A percentile compares a stretch with the other conserved stretches of the same genome.
Evolutionary conservation across 1,284 basidiomycete species (phyloP).

Genomic region (Coriolopsis trogii): DNA sequence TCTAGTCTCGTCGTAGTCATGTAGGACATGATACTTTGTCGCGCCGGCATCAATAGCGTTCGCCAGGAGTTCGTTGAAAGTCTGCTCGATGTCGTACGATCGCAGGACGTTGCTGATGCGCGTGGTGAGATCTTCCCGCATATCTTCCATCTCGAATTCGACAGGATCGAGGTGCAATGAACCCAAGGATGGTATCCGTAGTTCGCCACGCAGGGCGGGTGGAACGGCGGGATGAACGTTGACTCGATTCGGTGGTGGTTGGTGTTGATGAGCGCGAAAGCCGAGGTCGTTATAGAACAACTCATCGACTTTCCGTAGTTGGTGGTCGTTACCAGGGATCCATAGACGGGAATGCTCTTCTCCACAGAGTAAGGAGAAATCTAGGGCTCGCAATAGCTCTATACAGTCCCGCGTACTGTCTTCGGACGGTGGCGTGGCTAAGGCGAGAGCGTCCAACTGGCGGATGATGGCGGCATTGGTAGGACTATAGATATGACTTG

Average conservation of each 20-base stretch:
- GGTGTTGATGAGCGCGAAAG: not conserved
- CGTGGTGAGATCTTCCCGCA: constrained; percentile 33
- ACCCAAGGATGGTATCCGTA: constrained; percentile 15
- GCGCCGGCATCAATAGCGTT: constrained; percentile 54
- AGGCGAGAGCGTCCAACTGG: not conserved
- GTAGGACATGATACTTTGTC: constrained; percentile 38
- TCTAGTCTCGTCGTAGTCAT: constrained; percentile 34
- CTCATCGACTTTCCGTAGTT: constrained; percentile 2
- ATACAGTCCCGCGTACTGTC: not conserved
- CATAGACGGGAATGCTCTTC: constrained; percentile 1
- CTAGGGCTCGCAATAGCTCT: constrained; percentile 9
- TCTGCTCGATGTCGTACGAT: constrained; percentile 43
- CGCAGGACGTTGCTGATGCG: constrained; percentile 35
- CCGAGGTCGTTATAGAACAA: constrained; percentile 24
- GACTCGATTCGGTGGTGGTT: constrained; percentile 3
- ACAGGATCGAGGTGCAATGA: constrained; percentile 14
- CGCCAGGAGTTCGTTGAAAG: constrained; percentile 50
- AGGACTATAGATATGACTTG: not conserved
- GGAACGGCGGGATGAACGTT: constrained; percentile 7
- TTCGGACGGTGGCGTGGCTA: not conserved
- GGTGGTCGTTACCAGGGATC: constrained; percentile 11
- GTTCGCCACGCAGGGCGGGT: not conserved
- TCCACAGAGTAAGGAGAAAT: constrained; percentile 5
- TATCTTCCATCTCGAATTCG: constrained; percentile 26
- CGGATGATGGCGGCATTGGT: constrained; percentile 1